These are phyloP conservation scores for Colletotrichum coccodes DNA, from an alignment of 2,329 filamentous ascomycete species.

Conservation along the genomic window DNA sequence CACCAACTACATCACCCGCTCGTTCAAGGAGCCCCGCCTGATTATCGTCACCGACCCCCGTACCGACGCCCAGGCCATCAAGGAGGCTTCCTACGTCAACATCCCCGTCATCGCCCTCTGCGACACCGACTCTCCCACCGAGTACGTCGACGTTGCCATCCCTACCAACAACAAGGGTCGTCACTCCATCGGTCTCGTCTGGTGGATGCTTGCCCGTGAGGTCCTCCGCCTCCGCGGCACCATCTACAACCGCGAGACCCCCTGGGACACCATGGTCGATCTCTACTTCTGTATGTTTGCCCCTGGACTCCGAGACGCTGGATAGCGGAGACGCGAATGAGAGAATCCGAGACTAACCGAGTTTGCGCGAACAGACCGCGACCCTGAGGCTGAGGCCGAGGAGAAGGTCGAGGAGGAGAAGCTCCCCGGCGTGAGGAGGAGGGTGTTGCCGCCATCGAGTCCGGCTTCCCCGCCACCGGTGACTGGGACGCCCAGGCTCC, in stretches of 20 bases:
- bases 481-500: slow-evolving; percentile 90
- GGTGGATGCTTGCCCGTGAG: slow-evolving; percentile 99
- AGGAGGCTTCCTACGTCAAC: slow-evolving; percentile 99
- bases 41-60: slow-evolving; percentile 99
- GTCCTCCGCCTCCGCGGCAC: slow-evolving; percentile 98
- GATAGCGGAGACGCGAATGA: not conserved
- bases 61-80: slow-evolving; percentile 99
- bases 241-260: slow-evolving; percentile 92
- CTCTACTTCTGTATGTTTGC: slow-evolving; percentile 89
- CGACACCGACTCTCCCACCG: slow-evolving; percentile 99
- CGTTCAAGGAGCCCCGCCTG: slow-evolving; percentile 99
- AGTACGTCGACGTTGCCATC: slow-evolving; percentile 99
- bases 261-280: slow-evolving; percentile 99
- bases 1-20: slow-evolving; percentile 99
- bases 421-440: slow-evolving; percentile 87
- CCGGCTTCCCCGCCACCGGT: slow-evolving; percentile 75
- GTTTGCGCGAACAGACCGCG: slow-evolving; percentile 73
- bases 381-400: slow-evolving; percentile 99
- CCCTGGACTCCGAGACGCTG: not conserved
- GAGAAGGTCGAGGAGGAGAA: slow-evolving; percentile 97
- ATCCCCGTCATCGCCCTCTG: slow-evolving; percentile 99
- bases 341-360: slow-evolving; percentile 4
- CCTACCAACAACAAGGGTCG: slow-evolving; percentile 99
- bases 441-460: slow-evolving; percentile 80
- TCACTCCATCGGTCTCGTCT: slow-evolving; percentile 97